These are phyloP conservation scores for Pseudogymnoascus sp. DNA, from an alignment of 2,329 filamentous ascomycete species.

Conservation along the genomic window DNA sequence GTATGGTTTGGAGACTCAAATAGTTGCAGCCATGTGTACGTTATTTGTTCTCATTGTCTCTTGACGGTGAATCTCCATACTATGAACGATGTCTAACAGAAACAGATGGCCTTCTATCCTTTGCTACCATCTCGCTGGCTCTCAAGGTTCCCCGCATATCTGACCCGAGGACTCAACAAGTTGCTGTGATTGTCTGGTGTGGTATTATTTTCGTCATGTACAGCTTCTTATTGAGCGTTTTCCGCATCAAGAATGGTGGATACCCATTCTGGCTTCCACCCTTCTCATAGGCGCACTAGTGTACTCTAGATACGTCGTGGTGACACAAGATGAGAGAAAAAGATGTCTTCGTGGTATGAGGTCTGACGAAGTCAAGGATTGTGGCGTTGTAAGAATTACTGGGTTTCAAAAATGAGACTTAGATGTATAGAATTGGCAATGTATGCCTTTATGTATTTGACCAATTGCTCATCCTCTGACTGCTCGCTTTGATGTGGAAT, in stretches of 20 bases:
- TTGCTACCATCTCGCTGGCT: slow-evolving; percentile 83
- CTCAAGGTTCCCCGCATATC: slow-evolving; percentile 86
- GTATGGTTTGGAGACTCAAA: slow-evolving; percentile 89
- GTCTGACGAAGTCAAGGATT: not conserved
- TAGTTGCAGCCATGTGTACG: slow-evolving; percentile 89
- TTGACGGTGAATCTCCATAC: not conserved
- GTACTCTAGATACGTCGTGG: not conserved
- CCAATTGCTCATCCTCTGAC: not conserved
- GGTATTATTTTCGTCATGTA: slow-evolving; percentile 73
- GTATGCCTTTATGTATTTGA: slow-evolving; percentile 1
- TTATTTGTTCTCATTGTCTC: slow-evolving; percentile 20
- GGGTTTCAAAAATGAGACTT: slow-evolving; percentile 3
- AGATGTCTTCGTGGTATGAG: not conserved
- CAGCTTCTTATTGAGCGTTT: slow-evolving; percentile 88
- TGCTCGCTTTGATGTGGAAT: not conserved
- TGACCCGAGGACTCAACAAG: slow-evolving; percentile 68
- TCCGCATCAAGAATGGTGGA: slow-evolving; percentile 87
- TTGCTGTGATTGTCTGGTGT: slow-evolving; percentile 74
- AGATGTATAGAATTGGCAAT: slow-evolving; percentile 6
- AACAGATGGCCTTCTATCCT: slow-evolving; percentile 70
- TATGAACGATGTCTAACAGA: slow-evolving; percentile 10
- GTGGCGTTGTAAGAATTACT: slow-evolving; percentile 6
- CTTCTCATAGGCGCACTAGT: slow-evolving; percentile 41
- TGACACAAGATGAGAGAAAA: not conserved
- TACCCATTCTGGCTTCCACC: slow-evolving; percentile 94